Conservation (phyloP, 2,329 filamentous ascomycete genomes). For the Colletotrichum sp. region DNA sequence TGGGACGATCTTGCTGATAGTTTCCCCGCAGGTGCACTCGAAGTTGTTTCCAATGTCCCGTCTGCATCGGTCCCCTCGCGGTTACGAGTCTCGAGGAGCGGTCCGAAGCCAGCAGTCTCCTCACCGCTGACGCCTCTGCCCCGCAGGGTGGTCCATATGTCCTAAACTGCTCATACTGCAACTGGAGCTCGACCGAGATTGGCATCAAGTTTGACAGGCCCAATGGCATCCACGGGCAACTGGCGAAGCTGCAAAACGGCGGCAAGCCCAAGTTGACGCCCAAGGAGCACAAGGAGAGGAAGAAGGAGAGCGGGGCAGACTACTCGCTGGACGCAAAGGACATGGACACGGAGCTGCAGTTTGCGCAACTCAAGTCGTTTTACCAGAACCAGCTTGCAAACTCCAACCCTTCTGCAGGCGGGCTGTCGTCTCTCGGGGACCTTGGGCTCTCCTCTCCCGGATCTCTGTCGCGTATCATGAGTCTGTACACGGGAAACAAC, state of each 20-base stretch:
- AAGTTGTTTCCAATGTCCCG: constrained; percentile 94
- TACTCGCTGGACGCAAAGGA: constrained; percentile 46
- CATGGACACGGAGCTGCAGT: constrained; percentile 72
- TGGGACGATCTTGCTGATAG: constrained; percentile 1
- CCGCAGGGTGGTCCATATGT: constrained; percentile 66
- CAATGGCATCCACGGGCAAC: constrained; percentile 83
- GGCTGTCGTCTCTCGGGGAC: constrained; percentile 49
- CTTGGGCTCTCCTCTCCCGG: constrained; percentile 77
- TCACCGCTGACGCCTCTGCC: constrained; percentile 46
- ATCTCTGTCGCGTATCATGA: constrained; percentile 88
- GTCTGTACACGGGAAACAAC: constrained; percentile 75
- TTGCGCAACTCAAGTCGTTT: constrained; percentile 77
- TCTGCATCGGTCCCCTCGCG: constrained; percentile 81
- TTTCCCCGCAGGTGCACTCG: constrained; percentile 73
- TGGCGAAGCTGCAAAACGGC: constrained; percentile 72
- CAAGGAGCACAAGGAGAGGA: constrained; percentile 57
- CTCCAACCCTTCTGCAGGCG: constrained; percentile 55
- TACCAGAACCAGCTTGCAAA: constrained; percentile 81
- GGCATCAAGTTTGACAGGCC: constrained; percentile 89
- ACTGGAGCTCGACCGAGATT: constrained; percentile 90
- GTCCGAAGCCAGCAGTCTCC: constrained; percentile 45
- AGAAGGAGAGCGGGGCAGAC: constrained; percentile 54
- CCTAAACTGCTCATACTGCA: constrained; percentile 87
- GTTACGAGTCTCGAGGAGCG: constrained; percentile 73
- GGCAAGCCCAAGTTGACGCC: constrained; percentile 55